These are phyloP conservation scores for Lentinula detonsa DNA, from an alignment of 768 basidiomycete species.

Conservation along the genomic window DNA sequence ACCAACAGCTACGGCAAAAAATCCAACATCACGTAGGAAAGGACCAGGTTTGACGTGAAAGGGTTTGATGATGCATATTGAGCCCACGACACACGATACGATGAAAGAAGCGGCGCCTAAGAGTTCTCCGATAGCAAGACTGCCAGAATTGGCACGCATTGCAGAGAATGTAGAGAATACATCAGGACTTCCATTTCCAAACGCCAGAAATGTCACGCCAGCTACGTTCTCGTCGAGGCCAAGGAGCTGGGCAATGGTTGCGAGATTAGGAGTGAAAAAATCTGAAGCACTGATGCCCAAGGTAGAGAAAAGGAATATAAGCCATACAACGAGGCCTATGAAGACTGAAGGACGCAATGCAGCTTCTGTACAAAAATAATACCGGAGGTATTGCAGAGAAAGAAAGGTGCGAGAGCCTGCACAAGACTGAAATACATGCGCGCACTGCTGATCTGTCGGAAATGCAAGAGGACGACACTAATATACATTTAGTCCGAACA, in stretches of 20 bases:
- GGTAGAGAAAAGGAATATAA: conserved; percentile 90
- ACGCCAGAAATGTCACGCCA: conserved; percentile 94
- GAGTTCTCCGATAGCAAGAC: conserved; percentile 90
- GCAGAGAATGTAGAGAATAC: conserved; percentile 95
- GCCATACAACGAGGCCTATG: conserved; percentile 64
- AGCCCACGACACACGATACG: conserved; percentile 91
- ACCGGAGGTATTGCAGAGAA: conserved; percentile 59
- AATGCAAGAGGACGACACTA: conserved; percentile 66
- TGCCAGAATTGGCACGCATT: conserved; percentile 78
- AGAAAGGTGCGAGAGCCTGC: conserved; percentile 57
- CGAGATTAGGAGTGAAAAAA: conserved; percentile 96
- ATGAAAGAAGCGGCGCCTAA: conserved; percentile 96
- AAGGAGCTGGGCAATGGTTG: conserved; percentile 79
- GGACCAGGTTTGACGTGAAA: conserved; percentile 77
- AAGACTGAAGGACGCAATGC: conserved; percentile 57
- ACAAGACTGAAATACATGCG: conserved; percentile 56
- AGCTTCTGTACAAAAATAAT: conserved; percentile 64
- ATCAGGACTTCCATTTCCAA: conserved; percentile 96
- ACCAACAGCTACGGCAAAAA: conserved; percentile 82
- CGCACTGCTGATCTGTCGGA: conserved; percentile 53
- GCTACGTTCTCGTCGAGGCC: conserved; percentile 91
- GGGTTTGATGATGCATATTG: conserved; percentile 96
- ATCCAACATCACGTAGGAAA: conserved; percentile 91
- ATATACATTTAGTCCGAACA: not conserved
- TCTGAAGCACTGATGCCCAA: conserved; percentile 94